A percentile compares a stretch with the other conserved stretches of the same genome.
phyloP scores from a whole-genome alignment of 225 moss, liverwort and hornwort genomes.

The Takakia lepidozioides region DNA sequence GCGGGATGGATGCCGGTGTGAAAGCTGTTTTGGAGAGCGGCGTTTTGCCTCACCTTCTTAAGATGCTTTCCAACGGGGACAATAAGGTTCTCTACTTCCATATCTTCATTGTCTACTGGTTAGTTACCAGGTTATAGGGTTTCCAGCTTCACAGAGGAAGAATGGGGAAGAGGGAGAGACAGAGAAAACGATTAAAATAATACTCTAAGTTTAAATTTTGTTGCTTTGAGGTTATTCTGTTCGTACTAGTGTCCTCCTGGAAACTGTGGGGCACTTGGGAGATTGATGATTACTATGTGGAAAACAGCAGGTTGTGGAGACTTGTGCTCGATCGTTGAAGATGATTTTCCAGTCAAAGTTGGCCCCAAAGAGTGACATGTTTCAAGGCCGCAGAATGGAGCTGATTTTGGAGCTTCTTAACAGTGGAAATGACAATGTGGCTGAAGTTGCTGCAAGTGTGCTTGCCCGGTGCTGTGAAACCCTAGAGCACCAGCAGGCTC shows the following conservation, averaged over 20 bases:
- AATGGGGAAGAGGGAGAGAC: too few relatives aligned
- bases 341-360: constrained; percentile 95
- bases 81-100: constrained; percentile 65
- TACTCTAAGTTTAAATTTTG: too few relatives aligned
- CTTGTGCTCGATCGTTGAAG: constrained; percentile 92
- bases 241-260: too few relatives aligned
- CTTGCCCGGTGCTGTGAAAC: constrained; percentile 96
- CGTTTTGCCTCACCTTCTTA: constrained; percentile 87
- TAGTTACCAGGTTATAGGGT: too few relatives aligned
- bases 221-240: too few relatives aligned
- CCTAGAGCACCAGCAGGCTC: constrained; percentile 72
- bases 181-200: too few relatives aligned
- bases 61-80: constrained; percentile 90
- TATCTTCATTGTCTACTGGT: too few relatives aligned
- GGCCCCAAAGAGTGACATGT: constrained; percentile 97
- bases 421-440: constrained; percentile 82
- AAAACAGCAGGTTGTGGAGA: constrained; percentile 94
- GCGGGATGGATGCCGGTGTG: constrained; percentile 91
- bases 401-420: constrained; percentile 80
- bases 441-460: constrained; percentile 91
- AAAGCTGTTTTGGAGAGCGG: constrained; percentile 95
- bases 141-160: too few relatives aligned
- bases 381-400: constrained; percentile 84
- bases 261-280: too few relatives aligned
- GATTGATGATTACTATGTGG: too few relatives aligned